Conservation (phyloP, 805 yeast species). For the Wickerhamiella hasegawae region DNA sequence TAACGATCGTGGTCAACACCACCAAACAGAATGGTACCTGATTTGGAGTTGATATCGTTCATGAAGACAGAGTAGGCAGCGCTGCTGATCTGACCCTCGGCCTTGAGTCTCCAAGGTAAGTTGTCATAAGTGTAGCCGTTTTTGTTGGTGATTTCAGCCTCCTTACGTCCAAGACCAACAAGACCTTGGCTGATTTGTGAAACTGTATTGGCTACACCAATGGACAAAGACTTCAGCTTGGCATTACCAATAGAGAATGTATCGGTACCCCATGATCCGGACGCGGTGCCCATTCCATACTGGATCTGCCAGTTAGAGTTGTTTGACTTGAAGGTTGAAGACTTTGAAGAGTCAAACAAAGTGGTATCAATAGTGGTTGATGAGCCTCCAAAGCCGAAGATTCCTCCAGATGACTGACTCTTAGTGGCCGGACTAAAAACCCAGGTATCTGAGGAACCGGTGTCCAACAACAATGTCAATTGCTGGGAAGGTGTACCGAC, state of each 20-base stretch:
- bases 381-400: slow-evolving; percentile 6
- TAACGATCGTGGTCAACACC: slow-evolving; percentile 37
- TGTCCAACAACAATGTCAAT: slow-evolving; percentile 47
- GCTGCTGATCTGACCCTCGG: slow-evolving; percentile 41
- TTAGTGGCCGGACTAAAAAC: slow-evolving; percentile 26
- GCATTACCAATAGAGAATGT: slow-evolving; percentile 38
- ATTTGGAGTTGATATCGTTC: slow-evolving; percentile 24
- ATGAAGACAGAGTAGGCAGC: slow-evolving; percentile 52
- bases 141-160: slow-evolving; percentile 32
- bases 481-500: slow-evolving; percentile 45
- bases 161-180: slow-evolving; percentile 28
- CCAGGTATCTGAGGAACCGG: slow-evolving; percentile 68
- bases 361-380: not conserved
- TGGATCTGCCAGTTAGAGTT: slow-evolving; percentile 18
- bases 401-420: too few species aligned
- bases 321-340: slow-evolving; percentile 17
- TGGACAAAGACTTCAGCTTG: slow-evolving; percentile 36
- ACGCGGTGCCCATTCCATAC: slow-evolving; percentile 36
- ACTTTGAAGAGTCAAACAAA: slow-evolving; percentile 16
- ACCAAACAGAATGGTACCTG: slow-evolving; percentile 42
- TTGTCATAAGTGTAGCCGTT: slow-evolving; percentile 33
- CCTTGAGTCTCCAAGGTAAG: slow-evolving; percentile 45
- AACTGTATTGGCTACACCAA: slow-evolving; percentile 54
- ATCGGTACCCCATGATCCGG: slow-evolving; percentile 52
- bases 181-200: slow-evolving; percentile 52